phyloP scores from a whole-genome alignment of 257 asterid genomes.

The Capsicum chinense region DNA sequence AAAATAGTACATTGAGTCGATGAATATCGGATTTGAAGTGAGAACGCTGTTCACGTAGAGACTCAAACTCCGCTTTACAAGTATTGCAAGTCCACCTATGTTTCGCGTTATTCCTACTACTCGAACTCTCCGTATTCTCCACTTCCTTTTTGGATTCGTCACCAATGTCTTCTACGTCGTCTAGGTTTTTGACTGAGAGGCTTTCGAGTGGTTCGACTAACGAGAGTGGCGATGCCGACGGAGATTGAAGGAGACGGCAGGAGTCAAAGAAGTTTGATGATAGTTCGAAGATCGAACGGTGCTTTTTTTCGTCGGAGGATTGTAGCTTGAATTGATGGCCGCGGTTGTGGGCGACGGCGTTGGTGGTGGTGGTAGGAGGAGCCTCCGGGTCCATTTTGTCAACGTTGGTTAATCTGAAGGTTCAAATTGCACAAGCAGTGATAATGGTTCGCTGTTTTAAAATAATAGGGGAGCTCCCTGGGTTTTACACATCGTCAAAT shows the following conservation, averaged over 20 bases:
- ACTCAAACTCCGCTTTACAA: slow-evolving; percentile 88
- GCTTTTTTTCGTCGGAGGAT: slow-evolving; percentile 52
- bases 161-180: slow-evolving; percentile 39
- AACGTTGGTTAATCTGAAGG: neutral
- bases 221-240: slow-evolving; percentile 46
- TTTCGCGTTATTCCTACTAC: slow-evolving; percentile 35
- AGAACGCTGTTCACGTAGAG: slow-evolving; percentile 84
- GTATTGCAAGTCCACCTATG: slow-evolving; percentile 95
- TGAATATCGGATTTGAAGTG: slow-evolving; percentile 96
- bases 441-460: neutral
- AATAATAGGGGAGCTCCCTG: no score
- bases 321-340: slow-evolving; percentile 31
- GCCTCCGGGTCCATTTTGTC: slow-evolving; percentile 32
- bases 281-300: slow-evolving; percentile 71
- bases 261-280: slow-evolving; percentile 67
- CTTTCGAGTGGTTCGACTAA: slow-evolving; percentile 33
- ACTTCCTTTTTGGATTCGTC: slow-evolving; percentile 19
- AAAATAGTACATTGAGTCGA: slow-evolving; percentile 71
- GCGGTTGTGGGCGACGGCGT: neutral
- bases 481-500: no score
- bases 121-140: slow-evolving; percentile 30
- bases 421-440: neutral
- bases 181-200: slow-evolving; percentile 27
- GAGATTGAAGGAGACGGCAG: slow-evolving; percentile 73
- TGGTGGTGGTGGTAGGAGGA: slow-evolving; percentile 30